A percentile compares a stretch with the other conserved stretches of the same genome.
phyloP scores from a whole-genome alignment of 108 stramenopile species.

The Fragilaria crotonensis region DNA sequence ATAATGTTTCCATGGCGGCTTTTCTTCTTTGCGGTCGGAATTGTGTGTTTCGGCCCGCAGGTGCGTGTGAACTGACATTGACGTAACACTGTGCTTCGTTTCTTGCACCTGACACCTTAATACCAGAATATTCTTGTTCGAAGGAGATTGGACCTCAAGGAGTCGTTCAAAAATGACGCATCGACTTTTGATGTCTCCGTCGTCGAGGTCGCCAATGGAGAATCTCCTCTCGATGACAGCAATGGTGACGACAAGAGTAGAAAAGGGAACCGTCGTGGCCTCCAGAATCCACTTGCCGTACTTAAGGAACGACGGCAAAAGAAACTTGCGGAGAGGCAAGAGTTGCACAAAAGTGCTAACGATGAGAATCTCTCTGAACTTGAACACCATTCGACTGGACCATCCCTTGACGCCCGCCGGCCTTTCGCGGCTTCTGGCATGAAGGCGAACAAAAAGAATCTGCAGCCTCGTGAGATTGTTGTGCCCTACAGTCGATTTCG shows the following conservation, averaged over 20 bases:
- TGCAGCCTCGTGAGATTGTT: constrained; percentile 36
- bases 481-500: constrained; percentile 44
- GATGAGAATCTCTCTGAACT: constrained; percentile 13
- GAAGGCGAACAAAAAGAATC: constrained; percentile 4
- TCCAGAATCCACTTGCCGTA: neutral
- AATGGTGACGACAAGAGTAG: neutral
- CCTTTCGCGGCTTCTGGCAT: constrained; percentile 19
- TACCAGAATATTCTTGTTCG: constrained; percentile 40
- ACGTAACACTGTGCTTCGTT: neutral
- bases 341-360: constrained; percentile 8
- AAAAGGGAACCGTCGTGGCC: neutral
- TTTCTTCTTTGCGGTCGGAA: constrained; percentile 1
- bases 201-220: constrained; percentile 18
- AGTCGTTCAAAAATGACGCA: constrained; percentile 14
- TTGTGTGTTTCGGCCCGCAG: neutral
- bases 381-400: neutral
- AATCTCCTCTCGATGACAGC: constrained; percentile 10
- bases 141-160: constrained; percentile 27
- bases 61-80: neutral
- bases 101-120: neutral
- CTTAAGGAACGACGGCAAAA: constrained; percentile 13
- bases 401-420: constrained; percentile 8
- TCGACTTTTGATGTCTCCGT: no score
- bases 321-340: constrained; percentile 12
- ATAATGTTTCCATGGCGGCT: constrained; percentile 67